Evolutionary conservation across 116 monocot genomes (phyloP).

Genomic region (Trichopus zeylanicus): DNA sequence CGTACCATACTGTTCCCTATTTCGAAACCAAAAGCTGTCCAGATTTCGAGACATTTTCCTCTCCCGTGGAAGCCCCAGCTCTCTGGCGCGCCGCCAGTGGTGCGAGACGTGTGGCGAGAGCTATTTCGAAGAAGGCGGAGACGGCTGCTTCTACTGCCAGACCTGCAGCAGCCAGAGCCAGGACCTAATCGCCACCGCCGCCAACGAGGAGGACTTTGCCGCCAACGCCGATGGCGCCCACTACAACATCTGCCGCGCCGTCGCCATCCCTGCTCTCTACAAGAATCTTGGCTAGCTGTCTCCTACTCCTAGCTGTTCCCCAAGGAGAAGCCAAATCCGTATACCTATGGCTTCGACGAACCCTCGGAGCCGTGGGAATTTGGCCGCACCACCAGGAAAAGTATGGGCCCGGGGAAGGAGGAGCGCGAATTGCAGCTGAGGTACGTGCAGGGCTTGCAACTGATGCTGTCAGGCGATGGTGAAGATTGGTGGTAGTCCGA

Average conservation of each 20-base stretch:
- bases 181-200: slow-evolving; percentile 33
- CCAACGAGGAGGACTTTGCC: slow-evolving; percentile 35
- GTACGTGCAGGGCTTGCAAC: slow-evolving; percentile 80
- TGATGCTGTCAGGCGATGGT: slow-evolving; percentile 79
- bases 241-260: slow-evolving; percentile 6
- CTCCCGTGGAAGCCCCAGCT: no score
- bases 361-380: slow-evolving; percentile 42
- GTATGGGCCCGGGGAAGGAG: slow-evolving; percentile 11
- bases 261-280: neutral
- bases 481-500: slow-evolving; percentile 35
- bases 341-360: neutral
- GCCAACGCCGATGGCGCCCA: slow-evolving; percentile 6
- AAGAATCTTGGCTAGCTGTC: neutral
- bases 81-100: slow-evolving; percentile 14
- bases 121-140: slow-evolving; percentile 29
- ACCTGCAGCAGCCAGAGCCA: slow-evolving; percentile 50
- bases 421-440: slow-evolving; percentile 32
- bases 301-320: neutral
- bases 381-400: slow-evolving; percentile 2
- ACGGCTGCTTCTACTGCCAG: slow-evolving; percentile 65
- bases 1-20: no score
- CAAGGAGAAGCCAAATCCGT: slow-evolving; percentile 8
- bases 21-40: no score
- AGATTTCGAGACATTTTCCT: no score
- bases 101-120: slow-evolving; percentile 42